Evolutionary conservation across 2,329 filamentous ascomycete species (phyloP), one percentile per base, ranked within the genome.

Genomic region (Tolypocladium pustulatum): DNA sequence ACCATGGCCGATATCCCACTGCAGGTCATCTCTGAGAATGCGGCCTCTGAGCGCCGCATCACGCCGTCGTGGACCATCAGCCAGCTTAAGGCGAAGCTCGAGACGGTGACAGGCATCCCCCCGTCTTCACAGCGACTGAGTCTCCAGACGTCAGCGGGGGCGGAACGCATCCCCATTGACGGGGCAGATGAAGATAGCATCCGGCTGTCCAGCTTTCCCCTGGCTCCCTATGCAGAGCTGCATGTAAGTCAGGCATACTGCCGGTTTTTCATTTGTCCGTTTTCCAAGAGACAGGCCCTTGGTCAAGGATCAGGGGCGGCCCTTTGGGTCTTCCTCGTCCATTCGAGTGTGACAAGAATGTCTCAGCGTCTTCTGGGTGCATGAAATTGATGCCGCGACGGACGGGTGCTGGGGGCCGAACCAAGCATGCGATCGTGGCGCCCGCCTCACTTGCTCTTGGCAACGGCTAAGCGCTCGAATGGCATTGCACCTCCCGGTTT

Each of bases 31-130:
- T 93, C 89, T 56, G 86, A 90, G 61, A 89, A 88, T 73, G 81
- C 88, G 54, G 84, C 87, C 55, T 92, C 91, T 56, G 94, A 99
- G 76, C 89, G 93, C 61, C 90, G 94, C 65, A 86, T 97, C 71
- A 93, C 90, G 32, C 93, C 93, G 17, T 88, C 92, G 65, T 99
- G 94, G 94, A 88, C 87, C 61, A 88, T 99, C 69, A 80, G 82
- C 58, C 86, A 90, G 67, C 81, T 97, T 67, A 96, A 93, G 76
- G 76, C 81, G 57, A 95, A 94, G 73, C 85, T 99, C 56, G 93
- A 97, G 74, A 88, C 91, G 61, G 87, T 97, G 74, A 97, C 93
- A 2, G 94, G 94, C 61, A 86, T 97, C 41, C 93, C 94, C 20
- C 89, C 92, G 13, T 82, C 81, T 36, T 85, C 81, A 61, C 94